These are phyloP conservation scores for Nasturtium officinale DNA, from an alignment of 345 rosid species.

Conservation along the genomic window DNA sequence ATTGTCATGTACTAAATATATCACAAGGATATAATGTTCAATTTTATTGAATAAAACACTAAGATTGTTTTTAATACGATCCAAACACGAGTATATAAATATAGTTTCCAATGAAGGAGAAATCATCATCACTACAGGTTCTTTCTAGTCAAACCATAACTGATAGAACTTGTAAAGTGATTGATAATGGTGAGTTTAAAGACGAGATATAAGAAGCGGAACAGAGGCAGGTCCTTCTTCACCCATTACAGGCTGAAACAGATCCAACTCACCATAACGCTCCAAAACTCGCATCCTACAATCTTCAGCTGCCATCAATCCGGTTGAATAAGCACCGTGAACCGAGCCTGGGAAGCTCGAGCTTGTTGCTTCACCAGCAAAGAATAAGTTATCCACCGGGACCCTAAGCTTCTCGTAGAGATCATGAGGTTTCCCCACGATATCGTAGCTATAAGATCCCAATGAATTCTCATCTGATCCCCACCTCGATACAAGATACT, in stretches of 20 bases:
- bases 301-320: slow-evolving; percentile 87
- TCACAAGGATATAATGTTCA: slow-evolving; percentile 23
- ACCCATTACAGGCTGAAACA: slow-evolving; percentile 74
- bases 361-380: slow-evolving; percentile 96
- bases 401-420: slow-evolving; percentile 81
- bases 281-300: slow-evolving; percentile 94
- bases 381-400: slow-evolving; percentile 93
- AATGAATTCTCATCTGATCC: slow-evolving; percentile 74
- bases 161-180: not conserved
- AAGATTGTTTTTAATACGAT: not conserved
- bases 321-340: slow-evolving; percentile 90
- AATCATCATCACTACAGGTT: slow-evolving; percentile 11
- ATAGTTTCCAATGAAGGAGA: not conserved
- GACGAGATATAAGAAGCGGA: slow-evolving; percentile 84
- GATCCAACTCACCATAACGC: slow-evolving; percentile 78
- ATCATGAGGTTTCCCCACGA: slow-evolving; percentile 81
- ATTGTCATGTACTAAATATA: not conserved
- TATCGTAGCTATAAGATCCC: slow-evolving; percentile 90
- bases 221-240: slow-evolving; percentile 67
- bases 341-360: slow-evolving; percentile 75
- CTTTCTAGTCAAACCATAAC: not conserved
- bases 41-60: slow-evolving; percentile 17
- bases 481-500: slow-evolving; percentile 76
- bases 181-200: slow-evolving; percentile 44
- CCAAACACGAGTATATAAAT: not conserved